A percentile compares a stretch with the other conserved stretches of the same genome.
Conservation (phyloP, 208 protist genomes). For the Acanthamoeba culbertsoni region DNA sequence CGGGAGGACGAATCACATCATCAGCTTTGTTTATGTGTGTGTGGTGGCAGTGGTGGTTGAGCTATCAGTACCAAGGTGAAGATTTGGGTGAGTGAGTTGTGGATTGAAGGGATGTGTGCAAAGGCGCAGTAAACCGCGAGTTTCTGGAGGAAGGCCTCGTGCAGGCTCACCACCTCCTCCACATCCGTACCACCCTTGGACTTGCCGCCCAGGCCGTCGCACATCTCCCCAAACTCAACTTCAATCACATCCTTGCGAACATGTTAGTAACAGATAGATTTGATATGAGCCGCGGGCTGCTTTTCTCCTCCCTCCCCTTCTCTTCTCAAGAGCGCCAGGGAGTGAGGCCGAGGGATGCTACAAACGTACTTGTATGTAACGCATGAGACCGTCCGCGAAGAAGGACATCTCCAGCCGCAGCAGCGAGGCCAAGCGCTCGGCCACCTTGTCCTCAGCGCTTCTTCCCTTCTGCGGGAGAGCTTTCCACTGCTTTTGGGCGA, state of each 20-base stretch:
- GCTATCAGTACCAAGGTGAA: background rate
- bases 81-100: background rate
- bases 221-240: background rate
- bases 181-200: background rate
- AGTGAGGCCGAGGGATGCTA: background rate
- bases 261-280: too few species aligned
- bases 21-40: background rate
- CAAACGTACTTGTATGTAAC: background rate
- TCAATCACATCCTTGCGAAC: background rate
- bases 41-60: background rate
- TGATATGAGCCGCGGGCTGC: too few species aligned
- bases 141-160: background rate
- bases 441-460: background rate
- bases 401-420: background rate
- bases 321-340: background rate
- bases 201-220: background rate
- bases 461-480: background rate
- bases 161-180: slow-evolving; percentile 2
- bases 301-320: too few species aligned
- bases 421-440: background rate
- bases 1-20: background rate
- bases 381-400: background rate
- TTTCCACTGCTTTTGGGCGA: background rate
- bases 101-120: background rate
- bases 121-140: slow-evolving; percentile 13